Evolutionary conservation across 2,329 filamentous ascomycete species (phyloP).

Genomic region (Verticillium nubilum): DNA sequence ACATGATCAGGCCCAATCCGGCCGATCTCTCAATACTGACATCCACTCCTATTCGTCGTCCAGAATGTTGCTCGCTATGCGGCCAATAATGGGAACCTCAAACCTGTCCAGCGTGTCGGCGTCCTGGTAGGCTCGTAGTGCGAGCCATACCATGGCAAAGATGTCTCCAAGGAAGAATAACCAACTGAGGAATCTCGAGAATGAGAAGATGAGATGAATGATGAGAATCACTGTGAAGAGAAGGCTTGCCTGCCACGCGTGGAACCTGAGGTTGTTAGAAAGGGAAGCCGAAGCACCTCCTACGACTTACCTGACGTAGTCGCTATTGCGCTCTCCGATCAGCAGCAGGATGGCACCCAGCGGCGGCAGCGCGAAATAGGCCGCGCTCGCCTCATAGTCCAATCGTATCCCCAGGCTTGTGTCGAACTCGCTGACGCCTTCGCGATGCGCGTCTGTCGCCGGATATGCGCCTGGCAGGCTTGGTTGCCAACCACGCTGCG

Average conservation of each 20-base stretch:
- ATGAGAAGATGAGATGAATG: slow-evolving; percentile 79
- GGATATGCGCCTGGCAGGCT: slow-evolving; percentile 31
- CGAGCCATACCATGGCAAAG: slow-evolving; percentile 68
- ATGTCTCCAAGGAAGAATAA: slow-evolving; percentile 73
- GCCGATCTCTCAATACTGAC: neutral
- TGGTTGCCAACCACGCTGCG: slow-evolving; percentile 47
- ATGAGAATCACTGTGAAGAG: slow-evolving; percentile 72
- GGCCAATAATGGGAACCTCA: slow-evolving; percentile 83
- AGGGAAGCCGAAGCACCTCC: neutral
- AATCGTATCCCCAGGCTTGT: slow-evolving; percentile 82
- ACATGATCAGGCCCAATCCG: neutral
- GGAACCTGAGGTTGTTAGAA: slow-evolving; percentile 57
- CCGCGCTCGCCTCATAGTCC: slow-evolving; percentile 85
- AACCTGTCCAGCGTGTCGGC: slow-evolving; percentile 65
- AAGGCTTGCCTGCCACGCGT: slow-evolving; percentile 90
- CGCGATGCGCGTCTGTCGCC: slow-evolving; percentile 33
- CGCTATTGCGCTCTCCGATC: slow-evolving; percentile 86
- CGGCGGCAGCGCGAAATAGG: slow-evolving; percentile 81
- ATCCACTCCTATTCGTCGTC: slow-evolving; percentile 63
- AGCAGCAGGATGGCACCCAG: slow-evolving; percentile 79
- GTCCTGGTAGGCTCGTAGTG: slow-evolving; percentile 77
- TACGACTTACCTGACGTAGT: slow-evolving; percentile 74
- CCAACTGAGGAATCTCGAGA: slow-evolving; percentile 81
- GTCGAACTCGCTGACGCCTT: slow-evolving; percentile 76
- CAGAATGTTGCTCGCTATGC: slow-evolving; percentile 79